These are phyloP conservation scores for Aspergillus sp. DNA, from an alignment of 2,329 filamentous ascomycete genomes.

Conservation along the genomic window DNA sequence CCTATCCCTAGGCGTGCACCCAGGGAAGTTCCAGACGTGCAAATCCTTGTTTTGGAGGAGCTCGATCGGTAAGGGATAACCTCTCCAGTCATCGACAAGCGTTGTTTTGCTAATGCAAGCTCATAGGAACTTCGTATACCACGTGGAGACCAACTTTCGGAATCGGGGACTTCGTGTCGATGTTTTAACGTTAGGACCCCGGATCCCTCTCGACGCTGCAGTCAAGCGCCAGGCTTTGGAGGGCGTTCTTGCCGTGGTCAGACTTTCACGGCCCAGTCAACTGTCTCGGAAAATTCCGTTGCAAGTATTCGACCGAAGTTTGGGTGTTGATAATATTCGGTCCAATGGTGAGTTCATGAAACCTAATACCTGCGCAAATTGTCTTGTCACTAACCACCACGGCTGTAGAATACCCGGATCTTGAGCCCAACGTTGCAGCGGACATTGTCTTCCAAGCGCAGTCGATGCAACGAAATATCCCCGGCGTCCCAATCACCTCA, in stretches of 20 bases:
- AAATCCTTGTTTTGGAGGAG: slow-evolving; percentile 78
- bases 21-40: slow-evolving; percentile 80
- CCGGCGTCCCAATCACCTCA: slow-evolving; percentile 36
- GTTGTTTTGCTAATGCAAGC: slow-evolving; percentile 16
- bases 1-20: slow-evolving; percentile 73
- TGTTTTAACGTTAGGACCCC: slow-evolving; percentile 75
- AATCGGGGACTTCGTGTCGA: slow-evolving; percentile 71
- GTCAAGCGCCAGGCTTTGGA: slow-evolving; percentile 83
- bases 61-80: slow-evolving; percentile 55
- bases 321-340: slow-evolving; percentile 70
- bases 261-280: slow-evolving; percentile 70
- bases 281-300: slow-evolving; percentile 71
- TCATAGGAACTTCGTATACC: slow-evolving; percentile 71
- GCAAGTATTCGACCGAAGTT: slow-evolving; percentile 80
- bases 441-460: slow-evolving; percentile 71
- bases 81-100: neutral
- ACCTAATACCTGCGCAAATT: neutral
- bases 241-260: slow-evolving; percentile 81
- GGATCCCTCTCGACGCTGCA: slow-evolving; percentile 74
- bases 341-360: slow-evolving; percentile 62
- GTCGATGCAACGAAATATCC: slow-evolving; percentile 35
- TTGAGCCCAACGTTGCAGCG: slow-evolving; percentile 75
- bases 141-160: slow-evolving; percentile 75
- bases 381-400: slow-evolving; percentile 13
- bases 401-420: slow-evolving; percentile 70